Evolutionary conservation across 73 alveolate genomes (phyloP).

Genomic region (Paramecium primaurelia): DNA sequence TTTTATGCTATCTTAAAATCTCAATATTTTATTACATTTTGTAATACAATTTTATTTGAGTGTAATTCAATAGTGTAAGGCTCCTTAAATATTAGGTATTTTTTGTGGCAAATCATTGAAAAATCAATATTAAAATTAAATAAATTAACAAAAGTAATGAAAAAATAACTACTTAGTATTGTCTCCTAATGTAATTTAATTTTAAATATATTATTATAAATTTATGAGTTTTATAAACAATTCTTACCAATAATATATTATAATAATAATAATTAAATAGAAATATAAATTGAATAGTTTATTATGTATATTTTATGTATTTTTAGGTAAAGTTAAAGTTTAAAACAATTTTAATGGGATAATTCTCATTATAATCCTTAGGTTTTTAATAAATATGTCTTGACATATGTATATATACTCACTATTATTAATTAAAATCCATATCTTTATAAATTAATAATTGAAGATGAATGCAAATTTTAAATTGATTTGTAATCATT

Average conservation of each 20-base stretch:
- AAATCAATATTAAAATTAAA: neutral
- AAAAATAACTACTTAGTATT: neutral
- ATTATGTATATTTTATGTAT: no score
- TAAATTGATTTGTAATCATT: neutral
- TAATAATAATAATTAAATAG: no score
- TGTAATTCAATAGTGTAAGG: neutral
- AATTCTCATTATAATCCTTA: no score
- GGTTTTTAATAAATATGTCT: no score
- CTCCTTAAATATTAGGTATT: neutral
- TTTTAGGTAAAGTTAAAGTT: no score
- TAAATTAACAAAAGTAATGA: neutral
- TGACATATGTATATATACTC: neutral
- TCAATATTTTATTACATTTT: neutral
- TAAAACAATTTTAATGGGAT: no score
- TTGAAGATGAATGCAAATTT: neutral
- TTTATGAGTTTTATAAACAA: no score
- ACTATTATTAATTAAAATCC: no score
- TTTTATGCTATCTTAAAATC: neutral
- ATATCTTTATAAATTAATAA: neutral
- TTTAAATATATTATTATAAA: no score
- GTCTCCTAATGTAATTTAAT: neutral
- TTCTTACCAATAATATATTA: no score
- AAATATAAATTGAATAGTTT: no score
- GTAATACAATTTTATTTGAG: neutral
- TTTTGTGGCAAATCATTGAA: neutral